Percentiles rank a stretch among this genome's conserved stretches.
Evolutionary conservation across 2,329 filamentous ascomycete genomes (phyloP).

Genomic region (Claviceps digitariae): DNA sequence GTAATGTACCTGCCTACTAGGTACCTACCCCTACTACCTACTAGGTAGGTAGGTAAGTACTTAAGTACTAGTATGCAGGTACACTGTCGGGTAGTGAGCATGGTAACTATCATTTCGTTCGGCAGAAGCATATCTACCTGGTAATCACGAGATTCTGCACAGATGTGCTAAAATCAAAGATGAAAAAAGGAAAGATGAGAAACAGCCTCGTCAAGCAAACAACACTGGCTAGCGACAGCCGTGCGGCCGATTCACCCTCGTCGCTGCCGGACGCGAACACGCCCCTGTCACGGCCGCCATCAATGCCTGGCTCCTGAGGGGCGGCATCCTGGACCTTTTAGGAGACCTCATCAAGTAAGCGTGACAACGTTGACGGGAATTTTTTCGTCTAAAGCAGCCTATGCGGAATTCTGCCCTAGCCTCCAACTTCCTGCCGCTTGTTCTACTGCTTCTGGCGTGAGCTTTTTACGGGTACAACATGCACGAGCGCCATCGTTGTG

Average conservation of each 20-base stretch:
- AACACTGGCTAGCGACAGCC: not conserved
- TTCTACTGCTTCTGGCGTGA: not conserved
- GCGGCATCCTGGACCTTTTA: not conserved
- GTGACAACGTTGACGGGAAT: not conserved
- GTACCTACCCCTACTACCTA: too few species aligned
- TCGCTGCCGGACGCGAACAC: slow-evolving; percentile 13
- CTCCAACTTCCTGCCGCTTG: not conserved
- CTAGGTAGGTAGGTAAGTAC: too few species aligned
- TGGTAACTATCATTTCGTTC: too few species aligned
- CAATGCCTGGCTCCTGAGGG: not conserved
- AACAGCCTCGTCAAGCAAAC: not conserved
- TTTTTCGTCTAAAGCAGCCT: not conserved
- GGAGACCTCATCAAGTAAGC: not conserved
- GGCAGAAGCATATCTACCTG: too few species aligned
- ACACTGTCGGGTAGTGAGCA: too few species aligned
- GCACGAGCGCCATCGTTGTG: not conserved
- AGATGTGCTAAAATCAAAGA: not conserved
- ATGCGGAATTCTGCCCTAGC: not conserved
- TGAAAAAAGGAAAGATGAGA: not conserved
- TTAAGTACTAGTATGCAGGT: too few species aligned
- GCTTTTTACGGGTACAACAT: not conserved
- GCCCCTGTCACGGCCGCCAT: slow-evolving; percentile 4
- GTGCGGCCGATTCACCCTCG: slow-evolving; percentile 16
- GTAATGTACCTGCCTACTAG: too few species aligned
- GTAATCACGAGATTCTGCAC: not conserved